Evolutionary conservation across 805 yeast genomes (phyloP).

Genomic region (Spathaspora girioi): DNA sequence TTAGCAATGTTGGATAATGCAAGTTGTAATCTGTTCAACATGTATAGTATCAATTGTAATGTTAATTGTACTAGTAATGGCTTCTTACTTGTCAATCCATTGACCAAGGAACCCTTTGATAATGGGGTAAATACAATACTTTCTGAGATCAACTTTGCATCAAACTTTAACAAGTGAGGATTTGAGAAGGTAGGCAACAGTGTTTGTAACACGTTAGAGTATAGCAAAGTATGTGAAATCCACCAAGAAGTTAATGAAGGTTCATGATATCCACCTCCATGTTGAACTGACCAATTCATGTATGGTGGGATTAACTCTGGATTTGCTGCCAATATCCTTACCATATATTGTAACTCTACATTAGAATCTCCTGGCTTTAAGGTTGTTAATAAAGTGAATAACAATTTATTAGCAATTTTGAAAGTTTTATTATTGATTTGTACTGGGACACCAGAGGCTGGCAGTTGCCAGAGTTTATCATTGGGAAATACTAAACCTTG

Average conservation of each 20-base stretch:
- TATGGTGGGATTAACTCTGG: conserved; percentile 79
- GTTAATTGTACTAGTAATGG: conserved; percentile 61
- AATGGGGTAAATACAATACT: conserved; percentile 63
- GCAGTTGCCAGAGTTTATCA: conserved; percentile 47
- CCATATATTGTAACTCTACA: conserved; percentile 52
- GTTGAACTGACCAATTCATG: conserved; percentile 48
- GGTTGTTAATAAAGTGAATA: conserved; percentile 57
- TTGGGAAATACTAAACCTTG: conserved; percentile 45
- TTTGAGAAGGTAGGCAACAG: conserved; percentile 43
- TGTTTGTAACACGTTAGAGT: conserved; percentile 55
- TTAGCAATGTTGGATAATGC: conserved; percentile 4
- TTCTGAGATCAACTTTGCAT: conserved; percentile 41
- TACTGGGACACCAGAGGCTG: conserved; percentile 40
- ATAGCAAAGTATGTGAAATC: conserved; percentile 67
- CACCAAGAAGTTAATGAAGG: conserved; percentile 80
- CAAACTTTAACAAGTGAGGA: conserved; percentile 3
- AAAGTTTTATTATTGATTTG: conserved; percentile 49
- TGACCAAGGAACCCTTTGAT: conserved; percentile 53
- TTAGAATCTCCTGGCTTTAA: conserved; percentile 82
- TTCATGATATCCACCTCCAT: conserved; percentile 67
- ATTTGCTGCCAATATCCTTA: conserved; percentile 46
- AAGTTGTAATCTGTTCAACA: conserved; percentile 49
- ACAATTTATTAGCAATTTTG: conserved; percentile 62
- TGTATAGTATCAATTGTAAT: conserved; percentile 53
- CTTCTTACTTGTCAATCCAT: conserved; percentile 44